phyloP scores from a whole-genome alignment of 345 rosid species.

The Hibiscus syriacus region DNA sequence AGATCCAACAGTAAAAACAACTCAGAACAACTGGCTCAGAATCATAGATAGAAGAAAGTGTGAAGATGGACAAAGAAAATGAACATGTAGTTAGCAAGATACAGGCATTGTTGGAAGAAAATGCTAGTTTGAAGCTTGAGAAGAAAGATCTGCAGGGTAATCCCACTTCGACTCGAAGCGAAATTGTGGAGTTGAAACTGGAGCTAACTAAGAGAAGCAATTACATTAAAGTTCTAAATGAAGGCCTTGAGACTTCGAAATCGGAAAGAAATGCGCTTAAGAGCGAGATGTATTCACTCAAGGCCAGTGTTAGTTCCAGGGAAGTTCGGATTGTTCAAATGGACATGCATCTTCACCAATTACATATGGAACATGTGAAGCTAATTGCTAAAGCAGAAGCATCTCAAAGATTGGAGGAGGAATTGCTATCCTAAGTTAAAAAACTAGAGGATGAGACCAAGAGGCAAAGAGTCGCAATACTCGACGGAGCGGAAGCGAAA shows the following conservation, averaged over 20 bases:
- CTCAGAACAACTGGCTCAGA: conserved; percentile 34
- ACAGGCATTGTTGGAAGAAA: conserved; percentile 41
- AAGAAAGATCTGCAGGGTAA: conserved; percentile 29
- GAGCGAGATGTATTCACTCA: conserved; percentile 21
- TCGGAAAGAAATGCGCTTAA: conserved; percentile 35
- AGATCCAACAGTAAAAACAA: conserved; percentile 29
- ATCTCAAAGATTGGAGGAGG: conserved; percentile 17
- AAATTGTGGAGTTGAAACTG: conserved; percentile 28
- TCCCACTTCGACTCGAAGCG: conserved; percentile 47
- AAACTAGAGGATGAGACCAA: conserved; percentile 45
- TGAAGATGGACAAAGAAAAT: conserved; percentile 16
- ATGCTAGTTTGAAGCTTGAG: conserved; percentile 41
- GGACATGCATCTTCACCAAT: conserved; percentile 39
- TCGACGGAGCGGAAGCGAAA: conserved; percentile 60
- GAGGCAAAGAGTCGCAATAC: conserved; percentile 30
- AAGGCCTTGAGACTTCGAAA: conserved; percentile 22
- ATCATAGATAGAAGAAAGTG: conserved; percentile 12
- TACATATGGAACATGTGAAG: conserved; percentile 44
- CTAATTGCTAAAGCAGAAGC: conserved; percentile 26
- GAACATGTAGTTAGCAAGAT: conserved; percentile 19
- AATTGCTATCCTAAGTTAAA: conserved; percentile 30
- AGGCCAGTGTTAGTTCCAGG: conserved; percentile 28
- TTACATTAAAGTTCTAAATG: conserved; percentile 26
- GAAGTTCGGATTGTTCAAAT: conserved; percentile 33
- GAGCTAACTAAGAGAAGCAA: conserved; percentile 36